Percentiles rank a stretch among this genome's conserved stretches.
Conservation (phyloP, 2,329 filamentous ascomycete species). For the Sarocladiaceae sp. region DNA sequence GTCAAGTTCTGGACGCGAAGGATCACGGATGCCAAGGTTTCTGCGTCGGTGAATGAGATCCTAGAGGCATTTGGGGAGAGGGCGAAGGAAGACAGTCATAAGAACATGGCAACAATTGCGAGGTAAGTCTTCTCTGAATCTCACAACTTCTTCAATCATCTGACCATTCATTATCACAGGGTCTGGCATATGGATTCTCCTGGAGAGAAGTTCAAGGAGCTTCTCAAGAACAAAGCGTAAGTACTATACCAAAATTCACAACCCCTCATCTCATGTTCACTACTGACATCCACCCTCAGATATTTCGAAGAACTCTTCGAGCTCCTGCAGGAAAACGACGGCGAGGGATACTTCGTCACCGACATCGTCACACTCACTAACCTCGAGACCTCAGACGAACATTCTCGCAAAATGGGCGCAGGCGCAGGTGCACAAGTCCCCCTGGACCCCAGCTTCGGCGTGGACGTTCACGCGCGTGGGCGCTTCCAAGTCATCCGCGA, state of each 20-base stretch:
- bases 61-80: slow-evolving; percentile 21
- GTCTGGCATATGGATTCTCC: slow-evolving; percentile 27
- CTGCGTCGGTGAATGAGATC: slow-evolving; percentile 21
- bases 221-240: slow-evolving; percentile 19
- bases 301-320: slow-evolving; percentile 23
- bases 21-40: slow-evolving; percentile 20
- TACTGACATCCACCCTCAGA: background rate
- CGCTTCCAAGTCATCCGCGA: slow-evolving; percentile 17
- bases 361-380: slow-evolving; percentile 23
- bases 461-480: slow-evolving; percentile 17
- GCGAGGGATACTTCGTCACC: slow-evolving; percentile 23
- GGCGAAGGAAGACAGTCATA: slow-evolving; percentile 16
- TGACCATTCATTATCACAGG: background rate
- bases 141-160: background rate
- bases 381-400: slow-evolving; percentile 17
- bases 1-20: slow-evolving; percentile 23
- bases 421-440: slow-evolving; percentile 16
- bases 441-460: slow-evolving; percentile 16
- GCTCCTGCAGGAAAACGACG: slow-evolving; percentile 18
- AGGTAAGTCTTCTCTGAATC: slow-evolving; percentile 10
- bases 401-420: slow-evolving; percentile 12
- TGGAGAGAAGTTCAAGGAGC: slow-evolving; percentile 23
- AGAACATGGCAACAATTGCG: slow-evolving; percentile 21
- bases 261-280: background rate
- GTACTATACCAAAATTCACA: background rate